Base-by-base conservation (phyloP, 106 monocot species). In the Apostasia ramifera region DNA sequence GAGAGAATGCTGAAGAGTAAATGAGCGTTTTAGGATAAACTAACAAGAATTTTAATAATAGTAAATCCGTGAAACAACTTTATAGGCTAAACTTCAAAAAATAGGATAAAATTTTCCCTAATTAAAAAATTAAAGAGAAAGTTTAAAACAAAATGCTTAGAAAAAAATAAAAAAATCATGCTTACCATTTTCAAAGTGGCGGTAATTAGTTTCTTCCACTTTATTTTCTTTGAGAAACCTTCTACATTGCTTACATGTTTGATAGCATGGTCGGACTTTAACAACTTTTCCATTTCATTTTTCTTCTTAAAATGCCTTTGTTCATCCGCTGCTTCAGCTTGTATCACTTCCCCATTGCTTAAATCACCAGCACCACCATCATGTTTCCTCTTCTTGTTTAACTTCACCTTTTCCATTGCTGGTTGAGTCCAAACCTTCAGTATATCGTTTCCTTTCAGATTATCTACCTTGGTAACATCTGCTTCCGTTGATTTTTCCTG, bases 181-280 rank as follows among this genome's bases (percentile, higher is more conserved):
- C 81, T 60, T 83, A 97, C 95, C 73, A 46, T 58, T 70, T 92
- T 85, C 66, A 97, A 77, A 48, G 71, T 78, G 47, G 89, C 82
- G 59, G 67, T 72, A 59, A 84, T 59, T 14, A 97, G 62, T 67
- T 92, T 92, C 92, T 92, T 97, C 95, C 88, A 97, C 66, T 87
- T 92, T 12, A 91, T 83, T 72, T 95, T 92, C 45, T 75, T 70
- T 38, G 68, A 47, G 0, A 73, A 53, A 66, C 58, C 13, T 69
- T 71, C 60, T 39, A 51, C 65, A 8, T 5, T 10, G 5, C 14
- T 5, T 3, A 8, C 49, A 10, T 71, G 46, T 2, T 69, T 48
- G 42, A 68, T 61, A 10, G 5, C 50, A 48, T 61, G 56, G 11
- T 66, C 58, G 7, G 7, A 61, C 5, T 59, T 48, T 8, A 53